Evolutionary conservation across 2,329 filamentous ascomycete species (phyloP), one percentile per base, ranked within the genome.

Genomic region (Fusarium sarcochroum): DNA sequence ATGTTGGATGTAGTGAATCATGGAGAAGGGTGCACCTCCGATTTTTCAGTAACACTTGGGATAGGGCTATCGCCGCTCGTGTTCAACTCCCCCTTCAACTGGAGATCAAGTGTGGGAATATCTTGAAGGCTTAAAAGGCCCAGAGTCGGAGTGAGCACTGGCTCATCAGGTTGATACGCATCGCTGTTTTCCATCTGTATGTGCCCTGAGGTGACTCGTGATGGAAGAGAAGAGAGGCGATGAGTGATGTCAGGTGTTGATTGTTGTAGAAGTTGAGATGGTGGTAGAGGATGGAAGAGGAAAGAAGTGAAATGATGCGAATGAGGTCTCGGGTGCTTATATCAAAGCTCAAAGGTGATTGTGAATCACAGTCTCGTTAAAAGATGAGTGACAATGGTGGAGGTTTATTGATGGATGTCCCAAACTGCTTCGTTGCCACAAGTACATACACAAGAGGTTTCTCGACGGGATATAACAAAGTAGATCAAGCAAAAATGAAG

Each of bases 341-440:
- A 63, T 60, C 42, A 30, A 30, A 25, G 1, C 11, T 6, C 30
- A 4, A n/a, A 20, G 32, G 25, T 21, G 37, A 7, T 17, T 30
- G 60, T 65, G 62, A 65, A 48, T 65, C 62, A 65, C 60, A 6
- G 47, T 9, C 23, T 32, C 32, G 38, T 27, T 13, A 7, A 30
- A 10, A 13, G 27, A n/a, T 4, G 6, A 37, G 23, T 35, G 20
- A 25, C 38, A n/a, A 21, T 17, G 15, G 25, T 17, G 11, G 27
- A 42, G 8, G 7, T 20, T 21, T 35, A 34, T 14, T 49, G 11
- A 7, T 20, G 17, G 20, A 7, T 14, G 6, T 30, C 17, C 32
- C 53, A 46, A 46, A 38, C 53, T 38, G 23, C 44, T n/a, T 20
- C 44, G 11, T 27, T 44, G 42, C 53, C 35, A 57, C 14, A 41